These are phyloP conservation scores for Fonsecaea erecta DNA, from an alignment of 2,329 filamentous ascomycete genomes.

Conservation along the genomic window DNA sequence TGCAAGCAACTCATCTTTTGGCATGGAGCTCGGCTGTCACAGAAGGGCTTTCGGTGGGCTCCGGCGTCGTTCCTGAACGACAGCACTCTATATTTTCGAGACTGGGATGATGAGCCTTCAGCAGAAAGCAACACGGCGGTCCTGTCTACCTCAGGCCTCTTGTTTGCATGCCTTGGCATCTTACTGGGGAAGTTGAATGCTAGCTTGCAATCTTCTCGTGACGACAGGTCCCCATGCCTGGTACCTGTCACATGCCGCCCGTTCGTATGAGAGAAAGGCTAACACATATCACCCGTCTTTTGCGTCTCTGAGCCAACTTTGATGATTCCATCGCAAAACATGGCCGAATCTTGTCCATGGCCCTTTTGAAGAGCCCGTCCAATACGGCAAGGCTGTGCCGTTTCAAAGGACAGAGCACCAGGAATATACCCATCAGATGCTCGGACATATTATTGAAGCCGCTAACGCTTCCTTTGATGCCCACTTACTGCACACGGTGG, in stretches of 20 bases:
- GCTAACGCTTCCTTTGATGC: neutral
- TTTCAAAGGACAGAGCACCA: neutral
- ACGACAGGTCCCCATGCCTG: neutral
- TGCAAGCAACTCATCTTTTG: slow-evolving; percentile 11
- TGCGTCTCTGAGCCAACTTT: too few species aligned
- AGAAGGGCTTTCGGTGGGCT: slow-evolving; percentile 8
- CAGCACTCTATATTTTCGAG: slow-evolving; percentile 9
- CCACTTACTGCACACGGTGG: neutral
- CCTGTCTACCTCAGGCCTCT: neutral
- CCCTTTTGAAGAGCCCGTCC: neutral
- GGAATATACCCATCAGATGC: slow-evolving; percentile 6
- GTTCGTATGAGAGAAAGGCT: neutral
- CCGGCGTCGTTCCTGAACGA: slow-evolving; percentile 9
- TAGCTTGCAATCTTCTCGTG: slow-evolving; percentile 6
- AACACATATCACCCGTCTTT: too few species aligned
- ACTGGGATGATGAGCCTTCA: slow-evolving; percentile 2
- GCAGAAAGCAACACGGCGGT: slow-evolving; percentile 1
- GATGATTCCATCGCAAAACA: neutral
- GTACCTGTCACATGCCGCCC: slow-evolving; percentile 5
- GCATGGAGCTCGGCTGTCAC: neutral
- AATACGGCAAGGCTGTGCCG: neutral
- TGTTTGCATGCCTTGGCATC: neutral
- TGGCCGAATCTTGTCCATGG: neutral
- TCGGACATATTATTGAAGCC: slow-evolving; percentile 3
- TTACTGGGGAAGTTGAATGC: slow-evolving; percentile 1